Evolutionary conservation across 2,329 filamentous ascomycete genomes (phyloP).

Genomic region (Fusarium coffeatum): DNA sequence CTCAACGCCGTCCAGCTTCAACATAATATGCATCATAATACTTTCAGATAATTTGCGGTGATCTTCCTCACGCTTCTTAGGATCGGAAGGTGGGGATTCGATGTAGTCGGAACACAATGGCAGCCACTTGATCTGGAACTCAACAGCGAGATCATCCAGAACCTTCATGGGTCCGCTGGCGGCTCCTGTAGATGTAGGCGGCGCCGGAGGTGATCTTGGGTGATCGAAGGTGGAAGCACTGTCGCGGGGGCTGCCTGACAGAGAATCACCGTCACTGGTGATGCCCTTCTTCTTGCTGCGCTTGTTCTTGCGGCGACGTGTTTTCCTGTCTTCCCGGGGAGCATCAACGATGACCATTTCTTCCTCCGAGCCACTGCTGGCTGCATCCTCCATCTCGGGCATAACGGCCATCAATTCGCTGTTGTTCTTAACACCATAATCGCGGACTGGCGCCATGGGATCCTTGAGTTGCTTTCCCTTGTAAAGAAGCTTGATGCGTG

Average conservation of each 20-base stretch:
- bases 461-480: slow-evolving; percentile 79
- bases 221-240: slow-evolving; percentile 55
- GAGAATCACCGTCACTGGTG: slow-evolving; percentile 51
- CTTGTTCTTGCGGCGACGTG: slow-evolving; percentile 57
- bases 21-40: slow-evolving; percentile 77
- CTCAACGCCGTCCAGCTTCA: slow-evolving; percentile 83
- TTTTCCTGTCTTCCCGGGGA: slow-evolving; percentile 50
- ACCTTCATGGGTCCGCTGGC: slow-evolving; percentile 61
- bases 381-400: slow-evolving; percentile 54
- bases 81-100: slow-evolving; percentile 70
- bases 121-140: slow-evolving; percentile 73
- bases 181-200: slow-evolving; percentile 45
- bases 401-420: slow-evolving; percentile 67
- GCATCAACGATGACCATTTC: slow-evolving; percentile 60
- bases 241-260: slow-evolving; percentile 58
- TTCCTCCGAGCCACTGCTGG: slow-evolving; percentile 55
- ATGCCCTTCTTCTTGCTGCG: slow-evolving; percentile 50
- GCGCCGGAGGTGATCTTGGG: slow-evolving; percentile 41
- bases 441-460: slow-evolving; percentile 65
- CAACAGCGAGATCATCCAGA: slow-evolving; percentile 72
- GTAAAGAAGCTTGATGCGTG: slow-evolving; percentile 75
- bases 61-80: slow-evolving; percentile 77
- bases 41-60: slow-evolving; percentile 81
- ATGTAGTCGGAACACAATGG: slow-evolving; percentile 73
- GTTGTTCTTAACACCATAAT: slow-evolving; percentile 71